phyloP scores from a whole-genome alignment of 345 rosid genomes.

The Draba incana region DNA sequence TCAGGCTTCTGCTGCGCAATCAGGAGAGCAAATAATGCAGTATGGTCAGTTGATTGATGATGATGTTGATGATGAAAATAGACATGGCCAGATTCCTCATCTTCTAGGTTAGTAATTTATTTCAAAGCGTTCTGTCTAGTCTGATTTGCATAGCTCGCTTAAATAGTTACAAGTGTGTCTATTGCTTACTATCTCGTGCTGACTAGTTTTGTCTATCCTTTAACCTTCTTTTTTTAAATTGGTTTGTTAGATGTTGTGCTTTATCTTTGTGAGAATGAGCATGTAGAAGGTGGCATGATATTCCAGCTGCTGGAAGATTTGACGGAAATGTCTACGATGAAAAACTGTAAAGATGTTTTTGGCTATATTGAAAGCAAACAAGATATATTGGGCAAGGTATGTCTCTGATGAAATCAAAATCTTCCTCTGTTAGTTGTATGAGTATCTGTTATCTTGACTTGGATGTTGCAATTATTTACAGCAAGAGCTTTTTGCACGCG shows the following conservation, averaged over 20 bases:
- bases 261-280: conserved; percentile 95
- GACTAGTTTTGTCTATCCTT: conserved; percentile 10
- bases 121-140: conserved; percentile 11
- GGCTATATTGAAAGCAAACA: conserved; percentile 95
- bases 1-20: conserved; percentile 77
- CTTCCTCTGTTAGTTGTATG: conserved; percentile 3
- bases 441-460: conserved; percentile 30
- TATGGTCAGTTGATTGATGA: conserved; percentile 82
- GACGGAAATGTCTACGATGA: conserved; percentile 98
- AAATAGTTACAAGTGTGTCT: too few species aligned
- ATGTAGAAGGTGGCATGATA: conserved; percentile 98
- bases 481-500: conserved; percentile 99
- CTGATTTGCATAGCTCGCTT: conserved; percentile 4
- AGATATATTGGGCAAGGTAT: conserved; percentile 89
- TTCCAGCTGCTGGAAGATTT: conserved; percentile 95
- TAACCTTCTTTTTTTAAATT: conserved; percentile 3
- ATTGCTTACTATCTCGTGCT: not conserved
- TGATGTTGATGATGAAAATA: conserved; percentile 59
- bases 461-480: conserved; percentile 40
- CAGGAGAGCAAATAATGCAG: conserved; percentile 80
- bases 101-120: conserved; percentile 69
- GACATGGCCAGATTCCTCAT: conserved; percentile 75
- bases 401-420: conserved; percentile 18
- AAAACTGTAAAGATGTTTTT: conserved; percentile 89
- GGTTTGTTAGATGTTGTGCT: conserved; percentile 72